These are phyloP conservation scores for Thelonectria olida DNA, from an alignment of 2,329 filamentous ascomycete genomes.

Conservation along the genomic window DNA sequence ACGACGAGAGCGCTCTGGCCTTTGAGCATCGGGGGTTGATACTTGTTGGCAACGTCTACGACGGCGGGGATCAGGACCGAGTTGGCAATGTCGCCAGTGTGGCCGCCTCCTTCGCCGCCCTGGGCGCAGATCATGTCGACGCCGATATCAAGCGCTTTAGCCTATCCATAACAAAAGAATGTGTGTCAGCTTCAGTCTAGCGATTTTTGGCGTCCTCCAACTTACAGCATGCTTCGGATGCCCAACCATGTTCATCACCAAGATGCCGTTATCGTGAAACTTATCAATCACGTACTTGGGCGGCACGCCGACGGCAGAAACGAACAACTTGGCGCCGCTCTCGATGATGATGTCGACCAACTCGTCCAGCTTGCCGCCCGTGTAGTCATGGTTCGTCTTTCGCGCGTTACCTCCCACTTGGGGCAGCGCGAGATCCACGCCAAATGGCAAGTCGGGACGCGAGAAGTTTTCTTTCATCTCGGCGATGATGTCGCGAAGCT, in stretches of 20 bases:
- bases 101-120: constrained; percentile 91
- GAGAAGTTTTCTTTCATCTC: constrained; percentile 82
- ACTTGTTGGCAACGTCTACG: constrained; percentile 81
- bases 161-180: constrained; percentile 7
- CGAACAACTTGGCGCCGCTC: constrained; percentile 85
- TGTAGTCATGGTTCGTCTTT: constrained; percentile 97
- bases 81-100: constrained; percentile 88
- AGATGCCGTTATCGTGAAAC: constrained; percentile 80
- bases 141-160: constrained; percentile 83
- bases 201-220: not conserved
- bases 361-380: constrained; percentile 85
- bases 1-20: constrained; percentile 81
- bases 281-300: constrained; percentile 76
- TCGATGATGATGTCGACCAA: constrained; percentile 87
- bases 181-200: constrained; percentile 16
- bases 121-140: constrained; percentile 94
- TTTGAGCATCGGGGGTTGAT: constrained; percentile 74
- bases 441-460: constrained; percentile 79
- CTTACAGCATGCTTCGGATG: constrained; percentile 84
- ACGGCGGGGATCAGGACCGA: constrained; percentile 89
- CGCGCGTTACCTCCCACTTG: constrained; percentile 86
- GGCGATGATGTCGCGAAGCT: constrained; percentile 82
- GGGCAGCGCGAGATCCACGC: constrained; percentile 89
- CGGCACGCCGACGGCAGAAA: constrained; percentile 88
- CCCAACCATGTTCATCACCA: constrained; percentile 98